Evolutionary conservation across 768 basidiomycete species (phyloP), one percentile per base, ranked within the genome.

Genomic region (Psilocybe cubensis): DNA sequence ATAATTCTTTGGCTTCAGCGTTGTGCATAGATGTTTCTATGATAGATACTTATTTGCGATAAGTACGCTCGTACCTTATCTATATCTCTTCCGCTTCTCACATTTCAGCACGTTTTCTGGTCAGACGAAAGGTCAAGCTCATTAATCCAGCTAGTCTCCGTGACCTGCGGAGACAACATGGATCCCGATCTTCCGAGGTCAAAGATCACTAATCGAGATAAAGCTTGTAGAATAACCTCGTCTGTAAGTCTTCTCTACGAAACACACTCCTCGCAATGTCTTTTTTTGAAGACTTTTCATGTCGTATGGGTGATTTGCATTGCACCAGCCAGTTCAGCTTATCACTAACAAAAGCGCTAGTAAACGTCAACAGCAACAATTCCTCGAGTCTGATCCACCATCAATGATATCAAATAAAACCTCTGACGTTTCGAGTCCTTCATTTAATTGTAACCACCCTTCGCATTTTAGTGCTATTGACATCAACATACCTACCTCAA

Each of bases 141-240:
- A 24, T 35, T 38, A 47, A 42, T 57, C 38, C 9, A 46, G 25
- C 28, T 48, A 31, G 29, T 55, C 49, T 60, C 59, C 59, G 59
- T 57, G 52, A 53, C 54, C 51, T 43, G 55, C 59, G 59, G 59
- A 60, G 52, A 40, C 50, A 52, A 53, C 31, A 41, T 56, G 9
- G 27, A 48, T 27, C 49, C 49, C 42, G 48, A 50, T 51, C 35
- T n/a, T 29, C 31, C 56, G 24, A 50, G 42, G 29, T 23, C 48
- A 35, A 57, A 50, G 42, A 57, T 52, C 48, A 52, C 20, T 49
- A 31, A 57, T 51, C 48, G 48, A 57, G 56, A 51, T 44, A 10
- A 4, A 18, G 25, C 20, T 14, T 17, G n/a, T 28, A 29, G 28
- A 57, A 43, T 41, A 31, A 35, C 29, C 42, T 43, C 17, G 47